phyloP scores from a whole-genome alignment of 2,329 filamentous ascomycete species.

The Fusarium nelsonii region DNA sequence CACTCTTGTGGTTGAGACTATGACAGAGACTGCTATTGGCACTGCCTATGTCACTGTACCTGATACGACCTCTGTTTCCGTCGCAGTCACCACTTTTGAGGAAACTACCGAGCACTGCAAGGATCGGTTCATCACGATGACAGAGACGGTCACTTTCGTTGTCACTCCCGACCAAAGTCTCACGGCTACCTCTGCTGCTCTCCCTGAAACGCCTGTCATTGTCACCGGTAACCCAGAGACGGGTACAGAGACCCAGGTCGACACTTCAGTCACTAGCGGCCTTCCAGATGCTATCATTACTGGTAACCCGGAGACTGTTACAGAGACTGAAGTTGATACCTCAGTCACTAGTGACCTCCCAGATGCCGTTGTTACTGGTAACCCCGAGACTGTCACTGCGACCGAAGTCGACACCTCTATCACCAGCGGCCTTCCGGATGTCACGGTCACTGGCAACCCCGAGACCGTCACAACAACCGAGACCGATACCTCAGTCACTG shows the following conservation, averaged over 20 bases:
- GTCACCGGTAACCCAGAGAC: slow-evolving; percentile 51
- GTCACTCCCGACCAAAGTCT: slow-evolving; percentile 40
- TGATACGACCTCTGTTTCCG: slow-evolving; percentile 37
- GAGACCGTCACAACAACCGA: slow-evolving; percentile 49
- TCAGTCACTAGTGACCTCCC: slow-evolving; percentile 40
- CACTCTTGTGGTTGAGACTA: slow-evolving; percentile 35
- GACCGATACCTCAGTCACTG: slow-evolving; percentile 33
- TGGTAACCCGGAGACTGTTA: slow-evolving; percentile 51
- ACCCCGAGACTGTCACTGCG: slow-evolving; percentile 47
- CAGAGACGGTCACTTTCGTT: slow-evolving; percentile 48
- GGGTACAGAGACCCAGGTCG: slow-evolving; percentile 49
- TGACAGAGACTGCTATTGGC: slow-evolving; percentile 46
- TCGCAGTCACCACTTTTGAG: slow-evolving; percentile 46
- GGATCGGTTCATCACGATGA: slow-evolving; percentile 42
- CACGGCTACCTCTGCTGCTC: slow-evolving; percentile 35
- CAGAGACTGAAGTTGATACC: slow-evolving; percentile 39
- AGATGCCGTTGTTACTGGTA: slow-evolving; percentile 45
- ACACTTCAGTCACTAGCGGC: slow-evolving; percentile 47
- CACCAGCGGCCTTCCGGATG: slow-evolving; percentile 39
- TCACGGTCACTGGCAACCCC: slow-evolving; percentile 45
- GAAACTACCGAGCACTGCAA: slow-evolving; percentile 42
- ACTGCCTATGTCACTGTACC: slow-evolving; percentile 49
- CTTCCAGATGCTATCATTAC: slow-evolving; percentile 52
- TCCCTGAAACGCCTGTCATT: slow-evolving; percentile 34
- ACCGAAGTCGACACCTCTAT: slow-evolving; percentile 44